Evolutionary conservation across 2,329 filamentous ascomycete genomes (phyloP).

Genomic region (Erysiphe pisi): DNA sequence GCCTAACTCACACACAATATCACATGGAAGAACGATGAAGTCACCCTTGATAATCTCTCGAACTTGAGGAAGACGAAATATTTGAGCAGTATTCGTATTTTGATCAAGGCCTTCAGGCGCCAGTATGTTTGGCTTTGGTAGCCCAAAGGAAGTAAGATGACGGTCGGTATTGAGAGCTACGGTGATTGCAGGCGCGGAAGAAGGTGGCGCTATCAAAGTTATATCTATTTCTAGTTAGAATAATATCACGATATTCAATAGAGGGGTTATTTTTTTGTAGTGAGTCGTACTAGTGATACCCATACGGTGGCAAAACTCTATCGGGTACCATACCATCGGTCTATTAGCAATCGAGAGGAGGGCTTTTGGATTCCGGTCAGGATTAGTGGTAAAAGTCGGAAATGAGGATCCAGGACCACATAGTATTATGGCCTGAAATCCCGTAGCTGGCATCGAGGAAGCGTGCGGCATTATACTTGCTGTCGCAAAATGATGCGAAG

Average conservation of each 20-base stretch:
- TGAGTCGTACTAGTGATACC: constrained; percentile 56
- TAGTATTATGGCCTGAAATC: constrained; percentile 72
- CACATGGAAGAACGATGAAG: constrained; percentile 85
- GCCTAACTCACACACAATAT: constrained; percentile 80
- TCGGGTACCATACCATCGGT: constrained; percentile 82
- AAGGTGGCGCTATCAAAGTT: constrained; percentile 53
- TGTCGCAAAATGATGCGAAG: not conserved
- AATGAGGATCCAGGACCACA: constrained; percentile 75
- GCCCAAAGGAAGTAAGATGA: constrained; percentile 61
- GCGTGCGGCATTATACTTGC: constrained; percentile 61
- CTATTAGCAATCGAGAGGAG: constrained; percentile 72
- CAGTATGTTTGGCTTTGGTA: constrained; percentile 63
- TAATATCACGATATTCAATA: not conserved
- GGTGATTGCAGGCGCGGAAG: constrained; percentile 55
- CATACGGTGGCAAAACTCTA: constrained; percentile 74
- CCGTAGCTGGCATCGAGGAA: constrained; percentile 58
- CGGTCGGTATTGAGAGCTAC: constrained; percentile 65
- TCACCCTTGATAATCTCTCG: constrained; percentile 68
- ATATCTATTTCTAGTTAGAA: constrained; percentile 42
- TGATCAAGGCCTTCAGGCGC: constrained; percentile 66
- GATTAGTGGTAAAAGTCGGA: constrained; percentile 69
- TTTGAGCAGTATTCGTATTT: constrained; percentile 79
- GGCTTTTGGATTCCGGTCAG: constrained; percentile 71
- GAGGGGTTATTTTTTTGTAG: constrained; percentile 29
- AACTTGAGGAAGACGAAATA: constrained; percentile 74